Conservation (phyloP, 1,139 yeast species). For the Magnusiomyces suaveolens region DNA sequence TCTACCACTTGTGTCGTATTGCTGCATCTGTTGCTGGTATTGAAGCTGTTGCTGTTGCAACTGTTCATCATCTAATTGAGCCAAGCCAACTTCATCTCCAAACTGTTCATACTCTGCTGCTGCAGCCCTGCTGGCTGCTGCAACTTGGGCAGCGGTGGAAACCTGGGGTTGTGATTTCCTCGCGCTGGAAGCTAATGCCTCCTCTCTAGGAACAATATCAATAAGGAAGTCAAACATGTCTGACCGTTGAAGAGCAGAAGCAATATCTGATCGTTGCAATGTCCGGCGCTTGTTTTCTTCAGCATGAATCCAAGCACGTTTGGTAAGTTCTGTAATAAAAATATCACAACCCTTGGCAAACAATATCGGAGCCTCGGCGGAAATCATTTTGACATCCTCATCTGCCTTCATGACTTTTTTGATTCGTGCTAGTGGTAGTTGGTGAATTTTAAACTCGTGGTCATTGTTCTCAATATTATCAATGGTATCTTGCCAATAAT, state of each 20-base stretch:
- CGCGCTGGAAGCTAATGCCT: slow-evolving; percentile 20
- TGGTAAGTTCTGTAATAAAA: slow-evolving; percentile 88
- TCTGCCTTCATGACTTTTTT: slow-evolving; percentile 97
- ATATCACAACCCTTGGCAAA: slow-evolving; percentile 98
- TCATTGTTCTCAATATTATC: slow-evolving; percentile 82
- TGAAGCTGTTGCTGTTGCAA: slow-evolving; percentile 3
- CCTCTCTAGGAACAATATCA: slow-evolving; percentile 80
- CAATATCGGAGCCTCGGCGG: slow-evolving; percentile 94
- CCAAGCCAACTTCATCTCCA: neutral
- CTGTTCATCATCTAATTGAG: neutral
- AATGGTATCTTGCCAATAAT: slow-evolving; percentile 88
- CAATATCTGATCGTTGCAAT: slow-evolving; percentile 85
- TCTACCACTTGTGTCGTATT: neutral
- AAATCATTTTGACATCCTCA: slow-evolving; percentile 92
- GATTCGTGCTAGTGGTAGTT: slow-evolving; percentile 86
- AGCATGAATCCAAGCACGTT: slow-evolving; percentile 98
- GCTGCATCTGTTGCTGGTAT: slow-evolving; percentile 4
- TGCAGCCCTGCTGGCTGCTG: slow-evolving; percentile 10
- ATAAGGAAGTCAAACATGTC: slow-evolving; percentile 96
- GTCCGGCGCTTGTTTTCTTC: slow-evolving; percentile 93
- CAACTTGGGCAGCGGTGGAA: slow-evolving; percentile 10
- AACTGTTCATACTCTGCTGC: slow-evolving; percentile 10
- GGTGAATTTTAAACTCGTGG: slow-evolving; percentile 89
- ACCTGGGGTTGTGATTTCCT: slow-evolving; percentile 15
- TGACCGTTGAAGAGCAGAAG: slow-evolving; percentile 86